Evolutionary conservation across 495 filamentous ascomycete genomes (phyloP), one percentile per base, ranked within the genome.

Genomic region (Hyaloscypha finlandica): DNA sequence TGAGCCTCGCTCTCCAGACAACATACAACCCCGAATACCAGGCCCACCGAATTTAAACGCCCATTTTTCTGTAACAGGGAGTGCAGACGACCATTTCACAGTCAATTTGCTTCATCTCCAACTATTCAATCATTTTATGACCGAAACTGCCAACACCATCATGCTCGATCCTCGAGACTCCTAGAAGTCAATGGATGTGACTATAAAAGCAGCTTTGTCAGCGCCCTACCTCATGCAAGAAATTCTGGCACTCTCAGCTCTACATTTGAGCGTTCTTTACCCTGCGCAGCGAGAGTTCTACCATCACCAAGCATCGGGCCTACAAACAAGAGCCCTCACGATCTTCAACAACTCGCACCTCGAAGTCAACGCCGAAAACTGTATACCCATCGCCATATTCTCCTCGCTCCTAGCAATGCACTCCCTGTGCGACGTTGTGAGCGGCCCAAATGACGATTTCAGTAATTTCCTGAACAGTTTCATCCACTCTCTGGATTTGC

Each of bases 171-270:
- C 29, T 8, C 53, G 19, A 29, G 53, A 56, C 8, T 6, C 29
- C 4, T 1, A 31, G 8, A 29, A 9, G 11, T 29, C 53, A 25
- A 25, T 9, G 20, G 53, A 16, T 30, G 53, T 56, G 9, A 29
- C 29, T 29, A 56, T 56, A 1, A 31, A 56, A 56, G 53, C 20
- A 29, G 53, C 53, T 29, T 56, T 56, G 6, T 29, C 53, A 14
- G 29, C 53, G 3, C 53, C 53, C 5, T 56, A 56, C 19, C 53
- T 56, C 6, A 56, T 56, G 53, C 22, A 56, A 25, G 53, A 56
- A n/a, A 11, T 56, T 19, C 29, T 56, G 6, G 53, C 53, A 3
- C 29, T 29, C 0, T 56, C 53, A 6, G 53, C 53, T 11, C 22
- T 31, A 14, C 53, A 56, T 16, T 11, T 29, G 19, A 56, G 53